A percentile compares a stretch with the other conserved stretches of the same genome.
These are phyloP conservation scores for Colletotrichum musae DNA, from an alignment of 2,329 filamentous ascomycete species.

Conservation along the genomic window DNA sequence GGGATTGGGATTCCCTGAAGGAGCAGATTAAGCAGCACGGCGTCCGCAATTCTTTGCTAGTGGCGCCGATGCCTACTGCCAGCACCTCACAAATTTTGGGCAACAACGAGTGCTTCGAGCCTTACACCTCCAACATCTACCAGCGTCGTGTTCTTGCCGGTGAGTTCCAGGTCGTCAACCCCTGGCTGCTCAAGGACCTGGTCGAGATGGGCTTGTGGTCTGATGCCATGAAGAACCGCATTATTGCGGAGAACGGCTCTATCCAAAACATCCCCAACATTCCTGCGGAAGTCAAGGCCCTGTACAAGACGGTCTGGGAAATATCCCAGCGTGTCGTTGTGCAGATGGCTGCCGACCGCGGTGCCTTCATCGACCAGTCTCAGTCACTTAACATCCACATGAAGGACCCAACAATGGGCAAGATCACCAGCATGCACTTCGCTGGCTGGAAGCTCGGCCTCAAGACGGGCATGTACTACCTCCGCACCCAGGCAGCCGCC, in stretches of 20 bases:
- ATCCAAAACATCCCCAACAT: slow-evolving; percentile 98
- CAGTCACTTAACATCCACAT: slow-evolving; percentile 99
- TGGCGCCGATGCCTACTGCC: slow-evolving; percentile 98
- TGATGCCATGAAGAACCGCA: slow-evolving; percentile 99
- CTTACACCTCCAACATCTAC: slow-evolving; percentile 99
- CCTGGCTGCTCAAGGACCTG: slow-evolving; percentile 97
- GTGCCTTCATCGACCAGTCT: slow-evolving; percentile 98
- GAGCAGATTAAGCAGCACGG: slow-evolving; percentile 92
- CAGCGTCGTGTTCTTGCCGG: slow-evolving; percentile 97
- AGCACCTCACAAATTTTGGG: slow-evolving; percentile 98
- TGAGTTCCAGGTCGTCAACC: slow-evolving; percentile 99
- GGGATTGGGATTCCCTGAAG: slow-evolving; percentile 95
- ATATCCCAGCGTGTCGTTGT: slow-evolving; percentile 96
- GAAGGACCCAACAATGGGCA: slow-evolving; percentile 99
- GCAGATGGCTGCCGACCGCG: slow-evolving; percentile 98
- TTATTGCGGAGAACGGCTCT: slow-evolving; percentile 96
- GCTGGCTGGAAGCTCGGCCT: slow-evolving; percentile 98
- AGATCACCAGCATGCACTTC: slow-evolving; percentile 99
- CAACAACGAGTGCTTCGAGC: slow-evolving; percentile 99
- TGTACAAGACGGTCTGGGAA: slow-evolving; percentile 99
- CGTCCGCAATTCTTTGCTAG: slow-evolving; percentile 93
- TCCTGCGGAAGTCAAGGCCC: slow-evolving; percentile 91
- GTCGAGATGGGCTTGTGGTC: slow-evolving; percentile 99
- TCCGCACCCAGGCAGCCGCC: slow-evolving; percentile 96
- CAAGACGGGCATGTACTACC: slow-evolving; percentile 99